A percentile compares a stretch with the other conserved stretches of the same genome.
These are phyloP conservation scores for Arabidopsis hybrid DNA, from an alignment of 441 rosid species.

Conservation along the genomic window DNA sequence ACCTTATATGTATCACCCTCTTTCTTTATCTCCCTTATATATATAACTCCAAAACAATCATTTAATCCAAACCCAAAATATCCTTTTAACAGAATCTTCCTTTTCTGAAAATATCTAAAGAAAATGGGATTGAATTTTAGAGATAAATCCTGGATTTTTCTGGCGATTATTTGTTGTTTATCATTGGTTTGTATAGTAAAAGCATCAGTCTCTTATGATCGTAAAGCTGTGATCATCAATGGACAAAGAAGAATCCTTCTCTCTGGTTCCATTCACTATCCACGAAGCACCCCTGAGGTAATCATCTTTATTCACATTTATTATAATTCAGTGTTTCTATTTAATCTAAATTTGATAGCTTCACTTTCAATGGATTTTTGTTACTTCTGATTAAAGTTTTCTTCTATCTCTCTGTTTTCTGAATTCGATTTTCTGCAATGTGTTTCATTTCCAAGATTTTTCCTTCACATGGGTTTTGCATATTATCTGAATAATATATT, in stretches of 20 bases:
- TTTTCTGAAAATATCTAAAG: neutral
- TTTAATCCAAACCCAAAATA: conserved; percentile 19
- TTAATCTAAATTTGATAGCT: neutral
- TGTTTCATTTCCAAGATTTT: conserved; percentile 11
- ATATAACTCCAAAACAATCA: conserved; percentile 32
- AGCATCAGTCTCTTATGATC: conserved; percentile 69
- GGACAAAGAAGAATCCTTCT: conserved; percentile 71
- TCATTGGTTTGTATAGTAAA: conserved; percentile 57
- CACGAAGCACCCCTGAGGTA: conserved; percentile 84
- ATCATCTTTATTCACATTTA: conserved; percentile 20
- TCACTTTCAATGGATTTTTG: neutral
- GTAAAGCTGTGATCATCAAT: conserved; percentile 62
- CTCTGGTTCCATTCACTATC: conserved; percentile 84
- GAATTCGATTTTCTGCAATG: conserved; percentile 29
- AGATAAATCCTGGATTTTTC: conserved; percentile 35
- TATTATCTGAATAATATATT: conserved; percentile 23
- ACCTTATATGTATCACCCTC: conserved; percentile 24
- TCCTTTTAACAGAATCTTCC: conserved; percentile 31
- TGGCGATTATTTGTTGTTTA: conserved; percentile 45
- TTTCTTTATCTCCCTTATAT: conserved; percentile 14
- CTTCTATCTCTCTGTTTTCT: conserved; percentile 17
- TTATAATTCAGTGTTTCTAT: neutral
- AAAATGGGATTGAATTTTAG: conserved; percentile 33
- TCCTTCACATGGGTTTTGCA: conserved; percentile 40
- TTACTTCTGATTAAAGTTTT: conserved; percentile 1